Conservation (phyloP, 768 basidiomycete species). For the Kwoniella europaea region DNA sequence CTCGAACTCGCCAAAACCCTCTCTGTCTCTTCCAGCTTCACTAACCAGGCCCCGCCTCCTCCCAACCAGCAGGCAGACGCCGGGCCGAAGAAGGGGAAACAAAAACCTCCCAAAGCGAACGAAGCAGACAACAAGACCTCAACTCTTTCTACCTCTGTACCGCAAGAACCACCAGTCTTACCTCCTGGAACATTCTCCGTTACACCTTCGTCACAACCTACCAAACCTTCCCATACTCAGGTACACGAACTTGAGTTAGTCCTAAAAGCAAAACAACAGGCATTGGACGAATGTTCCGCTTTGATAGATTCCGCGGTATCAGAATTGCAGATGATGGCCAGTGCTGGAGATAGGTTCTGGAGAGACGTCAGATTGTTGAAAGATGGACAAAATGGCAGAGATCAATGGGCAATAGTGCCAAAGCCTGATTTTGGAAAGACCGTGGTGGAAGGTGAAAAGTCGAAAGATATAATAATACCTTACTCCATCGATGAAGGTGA, state of each 20-base stretch:
- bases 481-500: constrained; percentile 53
- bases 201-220: constrained; percentile 21
- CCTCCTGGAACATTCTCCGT: constrained; percentile 44
- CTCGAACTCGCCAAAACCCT: constrained; percentile 52
- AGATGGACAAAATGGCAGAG: constrained; percentile 36
- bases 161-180: constrained; percentile 40
- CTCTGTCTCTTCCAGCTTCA: constrained; percentile 28
- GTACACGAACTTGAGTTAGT: constrained; percentile 41
- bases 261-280: constrained; percentile 45
- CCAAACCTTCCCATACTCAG: constrained; percentile 13
- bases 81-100: constrained; percentile 16
- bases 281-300: constrained; percentile 46
- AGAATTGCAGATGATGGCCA: constrained; percentile 43
- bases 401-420: constrained; percentile 48
- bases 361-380: constrained; percentile 31
- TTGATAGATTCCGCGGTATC: constrained; percentile 49
- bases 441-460: constrained; percentile 36
- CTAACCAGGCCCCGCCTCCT: constrained; percentile 29
- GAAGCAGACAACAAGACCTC: constrained; percentile 15
- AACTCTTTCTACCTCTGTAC: background rate
- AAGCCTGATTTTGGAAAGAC: constrained; percentile 49
- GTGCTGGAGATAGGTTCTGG: constrained; percentile 49
- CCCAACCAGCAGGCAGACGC: constrained; percentile 7
- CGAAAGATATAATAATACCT: constrained; percentile 52
- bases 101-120: constrained; percentile 4